These are phyloP conservation scores for Asterella californica DNA, from an alignment of 225 moss, liverwort and hornwort species.

Conservation along the genomic window DNA sequence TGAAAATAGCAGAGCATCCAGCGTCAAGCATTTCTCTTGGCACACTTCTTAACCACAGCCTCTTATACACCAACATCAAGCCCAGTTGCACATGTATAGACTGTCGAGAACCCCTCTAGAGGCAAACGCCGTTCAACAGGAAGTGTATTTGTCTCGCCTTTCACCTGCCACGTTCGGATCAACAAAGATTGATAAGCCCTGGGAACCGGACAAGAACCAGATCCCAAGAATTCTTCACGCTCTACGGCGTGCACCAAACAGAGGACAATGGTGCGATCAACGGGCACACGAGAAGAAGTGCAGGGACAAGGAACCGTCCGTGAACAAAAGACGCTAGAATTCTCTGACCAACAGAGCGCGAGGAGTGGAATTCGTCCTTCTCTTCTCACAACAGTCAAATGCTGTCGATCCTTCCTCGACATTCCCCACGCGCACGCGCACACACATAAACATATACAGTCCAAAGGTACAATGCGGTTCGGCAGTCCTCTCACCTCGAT, in stretches of 20 bases:
- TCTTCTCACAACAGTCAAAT: not conserved
- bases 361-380: not conserved
- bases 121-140: not conserved
- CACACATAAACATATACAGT: not conserved
- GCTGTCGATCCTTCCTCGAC: not conserved
- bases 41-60: not conserved
- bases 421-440: not conserved
- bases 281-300: not conserved
- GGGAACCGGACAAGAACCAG: not conserved
- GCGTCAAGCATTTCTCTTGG: not conserved
- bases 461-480: too few relatives aligned
- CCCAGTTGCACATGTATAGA: not conserved
- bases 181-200: not conserved
- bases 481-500: too few relatives aligned
- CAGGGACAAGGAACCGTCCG: not conserved
- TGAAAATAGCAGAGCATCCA: not conserved
- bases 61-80: not conserved
- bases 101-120: not conserved
- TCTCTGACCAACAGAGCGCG: not conserved
- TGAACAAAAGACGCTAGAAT: not conserved
- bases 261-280: not conserved
- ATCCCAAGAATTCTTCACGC: not conserved
- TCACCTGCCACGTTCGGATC: not conserved
- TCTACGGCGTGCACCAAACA: not conserved
- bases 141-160: not conserved